Conservation (phyloP, 441 rosid species). For the Eutrema salsugineum region DNA sequence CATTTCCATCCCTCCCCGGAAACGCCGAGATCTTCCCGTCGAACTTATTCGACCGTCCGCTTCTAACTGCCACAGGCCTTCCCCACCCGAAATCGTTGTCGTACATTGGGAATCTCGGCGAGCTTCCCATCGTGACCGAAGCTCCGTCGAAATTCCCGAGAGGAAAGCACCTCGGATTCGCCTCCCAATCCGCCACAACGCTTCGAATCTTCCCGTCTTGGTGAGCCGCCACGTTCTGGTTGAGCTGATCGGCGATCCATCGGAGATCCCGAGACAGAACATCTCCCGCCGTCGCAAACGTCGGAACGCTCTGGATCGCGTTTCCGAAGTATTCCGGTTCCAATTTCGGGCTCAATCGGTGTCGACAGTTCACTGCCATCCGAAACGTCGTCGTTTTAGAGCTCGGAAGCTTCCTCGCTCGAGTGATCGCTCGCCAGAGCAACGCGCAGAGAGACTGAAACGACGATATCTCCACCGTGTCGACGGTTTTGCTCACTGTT, state of each 20-base stretch:
- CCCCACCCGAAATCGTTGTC: slow-evolving; percentile 80
- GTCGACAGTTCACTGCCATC: slow-evolving; percentile 70
- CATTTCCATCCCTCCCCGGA: slow-evolving; percentile 61
- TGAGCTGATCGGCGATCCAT: slow-evolving; percentile 58
- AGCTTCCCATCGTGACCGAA: slow-evolving; percentile 63
- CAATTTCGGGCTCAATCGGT: slow-evolving; percentile 48
- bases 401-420: slow-evolving; percentile 50
- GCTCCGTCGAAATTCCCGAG: slow-evolving; percentile 59
- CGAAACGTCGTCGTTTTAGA: slow-evolving; percentile 54
- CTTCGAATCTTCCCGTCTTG: slow-evolving; percentile 35
- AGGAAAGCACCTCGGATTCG: slow-evolving; percentile 50
- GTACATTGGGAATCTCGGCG: slow-evolving; percentile 69
- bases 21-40: slow-evolving; percentile 78
- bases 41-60: slow-evolving; percentile 59
- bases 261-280: slow-evolving; percentile 41
- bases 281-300: slow-evolving; percentile 46
- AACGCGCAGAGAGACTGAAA: slow-evolving; percentile 60
- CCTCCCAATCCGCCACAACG: slow-evolving; percentile 49
- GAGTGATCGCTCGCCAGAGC: slow-evolving; percentile 59
- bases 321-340: slow-evolving; percentile 61
- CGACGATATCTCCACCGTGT: slow-evolving; percentile 49
- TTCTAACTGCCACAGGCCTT: slow-evolving; percentile 56
- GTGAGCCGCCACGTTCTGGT: slow-evolving; percentile 43
- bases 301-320: slow-evolving; percentile 68
- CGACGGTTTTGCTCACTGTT: background rate